Conservation (phyloP, 129 eudicot species). For the Flaveria ramosissima region DNA sequence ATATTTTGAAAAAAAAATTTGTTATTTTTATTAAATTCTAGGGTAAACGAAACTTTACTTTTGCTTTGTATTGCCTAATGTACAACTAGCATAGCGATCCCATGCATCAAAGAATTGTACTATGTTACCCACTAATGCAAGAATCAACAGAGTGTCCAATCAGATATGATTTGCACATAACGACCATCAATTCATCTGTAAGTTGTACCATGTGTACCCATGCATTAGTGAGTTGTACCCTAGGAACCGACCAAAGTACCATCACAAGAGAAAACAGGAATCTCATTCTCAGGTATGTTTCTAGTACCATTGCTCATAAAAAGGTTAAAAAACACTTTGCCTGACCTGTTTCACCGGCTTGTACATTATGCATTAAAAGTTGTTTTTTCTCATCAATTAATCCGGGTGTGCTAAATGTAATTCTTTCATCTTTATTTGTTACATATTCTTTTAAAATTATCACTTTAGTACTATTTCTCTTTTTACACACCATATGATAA, state of each 20-base stretch:
- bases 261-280: background rate
- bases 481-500: too few species aligned
- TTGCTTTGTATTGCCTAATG: background rate
- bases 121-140: constrained; percentile 3
- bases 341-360: background rate
- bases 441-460: too few species aligned
- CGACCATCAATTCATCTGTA: background rate
- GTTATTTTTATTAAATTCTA: too few species aligned
- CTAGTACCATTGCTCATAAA: background rate
- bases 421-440: too few species aligned
- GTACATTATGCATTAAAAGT: background rate
- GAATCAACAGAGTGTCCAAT: background rate
- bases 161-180: background rate
- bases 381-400: too few species aligned
- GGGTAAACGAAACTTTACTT: too few species aligned
- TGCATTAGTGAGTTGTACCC: background rate
- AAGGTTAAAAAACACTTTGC: constrained; percentile 2
- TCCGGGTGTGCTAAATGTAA: too few species aligned
- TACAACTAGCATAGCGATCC: background rate
- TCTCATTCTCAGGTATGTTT: background rate
- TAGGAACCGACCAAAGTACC: background rate
- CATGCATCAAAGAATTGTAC: constrained; percentile 8
- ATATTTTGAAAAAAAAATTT: too few species aligned
- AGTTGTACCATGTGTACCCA: background rate
- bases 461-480: too few species aligned